A percentile compares a stretch with the other conserved stretches of the same genome.
phyloP scores from a whole-genome alignment of 306 rosid species.

The Vigna reflexopilosa region DNA sequence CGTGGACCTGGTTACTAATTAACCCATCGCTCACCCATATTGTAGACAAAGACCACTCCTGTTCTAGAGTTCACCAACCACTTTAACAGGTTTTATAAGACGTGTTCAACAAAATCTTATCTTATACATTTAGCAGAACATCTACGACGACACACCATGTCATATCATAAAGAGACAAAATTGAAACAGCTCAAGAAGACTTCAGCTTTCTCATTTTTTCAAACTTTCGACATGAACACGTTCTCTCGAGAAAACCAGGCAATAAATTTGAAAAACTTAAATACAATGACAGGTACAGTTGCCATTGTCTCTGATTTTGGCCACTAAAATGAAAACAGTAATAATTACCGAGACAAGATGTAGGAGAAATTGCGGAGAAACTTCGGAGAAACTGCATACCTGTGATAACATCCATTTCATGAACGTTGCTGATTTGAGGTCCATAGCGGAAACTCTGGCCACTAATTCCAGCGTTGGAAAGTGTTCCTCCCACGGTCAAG shows the following conservation, averaged over 20 bases:
- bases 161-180: not conserved
- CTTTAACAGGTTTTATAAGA: not conserved
- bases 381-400: conserved; percentile 49
- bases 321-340: not conserved
- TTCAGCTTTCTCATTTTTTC: not conserved
- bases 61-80: conserved; percentile 32
- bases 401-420: conserved; percentile 72
- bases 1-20: conserved; percentile 47
- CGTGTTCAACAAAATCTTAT: not conserved
- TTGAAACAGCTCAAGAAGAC: not conserved
- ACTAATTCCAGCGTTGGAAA: conserved; percentile 77
- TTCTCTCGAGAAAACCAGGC: not conserved
- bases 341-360: not conserved
- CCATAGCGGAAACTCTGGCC: conserved; percentile 75
- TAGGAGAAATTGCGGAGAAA: not conserved
- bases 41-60: conserved; percentile 14
- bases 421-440: conserved; percentile 75
- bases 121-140: not conserved
- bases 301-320: not conserved
- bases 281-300: not conserved
- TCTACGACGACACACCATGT: not conserved
- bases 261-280: not conserved
- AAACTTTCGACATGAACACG: conserved; percentile 2
- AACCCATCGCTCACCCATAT: conserved; percentile 9
- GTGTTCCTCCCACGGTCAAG: conserved; percentile 78